A percentile compares a stretch with the other conserved stretches of the same genome.
Evolutionary conservation across 208 protist species (phyloP).

Genomic region (Angomonas ambiguus): DNA sequence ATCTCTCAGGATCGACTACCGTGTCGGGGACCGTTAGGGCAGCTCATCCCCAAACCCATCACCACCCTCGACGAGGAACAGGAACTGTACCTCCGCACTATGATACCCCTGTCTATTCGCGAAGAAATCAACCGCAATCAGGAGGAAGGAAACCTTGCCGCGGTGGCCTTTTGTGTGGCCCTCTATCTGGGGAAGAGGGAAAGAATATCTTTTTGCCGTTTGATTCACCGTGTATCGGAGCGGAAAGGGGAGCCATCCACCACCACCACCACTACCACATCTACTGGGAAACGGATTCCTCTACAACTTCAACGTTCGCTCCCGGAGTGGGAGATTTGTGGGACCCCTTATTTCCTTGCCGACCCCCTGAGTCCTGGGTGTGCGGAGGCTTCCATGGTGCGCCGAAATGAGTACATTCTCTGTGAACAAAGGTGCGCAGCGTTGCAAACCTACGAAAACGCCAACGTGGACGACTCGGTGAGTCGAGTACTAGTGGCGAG

Average conservation of each 20-base stretch:
- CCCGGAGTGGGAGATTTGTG: slow-evolving; percentile 4
- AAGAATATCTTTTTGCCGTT: slow-evolving; percentile 55
- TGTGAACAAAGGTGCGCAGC: slow-evolving; percentile 43
- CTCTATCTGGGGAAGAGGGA: slow-evolving; percentile 55
- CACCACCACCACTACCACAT: not conserved
- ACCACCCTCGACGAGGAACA: slow-evolving; percentile 54
- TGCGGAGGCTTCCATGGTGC: slow-evolving; percentile 22
- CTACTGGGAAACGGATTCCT: not conserved
- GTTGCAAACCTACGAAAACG: slow-evolving; percentile 20
- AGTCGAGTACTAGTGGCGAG: slow-evolving; percentile 44
- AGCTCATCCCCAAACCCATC: slow-evolving; percentile 51
- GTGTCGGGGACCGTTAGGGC: slow-evolving; percentile 76
- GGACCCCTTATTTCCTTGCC: slow-evolving; percentile 33
- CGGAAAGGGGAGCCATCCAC: not conserved
- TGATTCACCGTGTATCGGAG: not conserved
- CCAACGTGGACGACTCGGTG: slow-evolving; percentile 35
- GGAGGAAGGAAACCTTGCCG: not conserved
- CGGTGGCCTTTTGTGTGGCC: slow-evolving; percentile 31
- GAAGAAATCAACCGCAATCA: slow-evolving; percentile 10
- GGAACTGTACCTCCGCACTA: slow-evolving; percentile 67
- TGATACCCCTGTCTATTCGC: slow-evolving; percentile 47
- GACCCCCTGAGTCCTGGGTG: slow-evolving; percentile 48
- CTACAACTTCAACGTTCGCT: not conserved
- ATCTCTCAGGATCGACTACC: slow-evolving; percentile 30
- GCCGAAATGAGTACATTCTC: slow-evolving; percentile 42